A percentile compares a stretch with the other conserved stretches of the same genome.
These are phyloP conservation scores for Chlorencoelia australis DNA, from an alignment of 2,329 filamentous ascomycete species.

Conservation along the genomic window DNA sequence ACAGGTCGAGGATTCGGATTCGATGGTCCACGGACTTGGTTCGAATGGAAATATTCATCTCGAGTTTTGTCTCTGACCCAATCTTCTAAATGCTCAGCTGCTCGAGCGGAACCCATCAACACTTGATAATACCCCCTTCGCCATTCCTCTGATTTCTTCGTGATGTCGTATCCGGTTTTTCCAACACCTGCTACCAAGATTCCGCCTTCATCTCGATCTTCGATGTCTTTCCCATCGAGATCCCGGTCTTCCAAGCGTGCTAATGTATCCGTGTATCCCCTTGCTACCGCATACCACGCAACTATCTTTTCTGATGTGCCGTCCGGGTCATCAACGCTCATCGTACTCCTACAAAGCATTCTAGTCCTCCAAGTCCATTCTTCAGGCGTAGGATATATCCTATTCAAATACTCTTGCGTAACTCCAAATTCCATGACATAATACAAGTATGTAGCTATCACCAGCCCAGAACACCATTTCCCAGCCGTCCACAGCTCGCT, in stretches of 20 bases:
- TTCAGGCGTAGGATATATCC: conserved; percentile 66
- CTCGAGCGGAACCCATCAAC: conserved; percentile 65
- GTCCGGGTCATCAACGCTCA: conserved; percentile 15
- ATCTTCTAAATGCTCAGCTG: conserved; percentile 72
- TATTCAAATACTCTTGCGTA: conserved; percentile 66
- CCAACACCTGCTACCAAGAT: conserved; percentile 45
- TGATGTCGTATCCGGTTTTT: conserved; percentile 31
- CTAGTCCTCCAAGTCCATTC: conserved; percentile 71
- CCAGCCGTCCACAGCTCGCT: conserved; percentile 60
- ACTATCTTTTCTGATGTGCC: conserved; percentile 6
- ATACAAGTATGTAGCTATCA: conserved; percentile 50
- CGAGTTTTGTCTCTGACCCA: conserved; percentile 62
- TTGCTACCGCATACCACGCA: conserved; percentile 60
- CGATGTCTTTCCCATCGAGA: conserved; percentile 57
- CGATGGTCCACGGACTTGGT: conserved; percentile 69
- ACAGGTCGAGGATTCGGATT: conserved; percentile 73
- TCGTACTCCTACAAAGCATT: conserved; percentile 51
- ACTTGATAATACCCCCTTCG: conserved; percentile 75
- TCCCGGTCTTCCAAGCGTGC: conserved; percentile 57
- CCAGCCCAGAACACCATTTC: conserved; percentile 58
- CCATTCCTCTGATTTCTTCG: conserved; percentile 69
- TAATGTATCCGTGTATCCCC: conserved; percentile 49
- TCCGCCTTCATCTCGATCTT: conserved; percentile 40
- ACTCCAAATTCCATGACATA: conserved; percentile 54
- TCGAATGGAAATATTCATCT: conserved; percentile 57